Percentiles rank a stretch among this genome's conserved stretches.
These are phyloP conservation scores for Limtongia smithiae DNA, from an alignment of 805 yeast species.

Conservation along the genomic window DNA sequence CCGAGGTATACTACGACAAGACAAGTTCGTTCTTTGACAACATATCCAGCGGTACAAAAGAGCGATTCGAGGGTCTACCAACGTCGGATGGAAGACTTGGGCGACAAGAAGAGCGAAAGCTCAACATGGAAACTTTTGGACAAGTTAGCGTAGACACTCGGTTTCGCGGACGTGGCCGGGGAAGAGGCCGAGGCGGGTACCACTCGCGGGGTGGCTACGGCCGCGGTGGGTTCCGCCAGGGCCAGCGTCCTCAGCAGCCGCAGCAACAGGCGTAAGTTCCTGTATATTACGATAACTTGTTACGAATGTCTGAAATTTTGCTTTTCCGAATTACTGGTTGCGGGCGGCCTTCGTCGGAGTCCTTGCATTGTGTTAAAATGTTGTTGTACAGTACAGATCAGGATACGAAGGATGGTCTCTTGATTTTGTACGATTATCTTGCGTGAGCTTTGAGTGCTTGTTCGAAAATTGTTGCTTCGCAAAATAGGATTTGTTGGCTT, in stretches of 20 bases:
- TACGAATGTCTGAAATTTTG: too few species aligned
- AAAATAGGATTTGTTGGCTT: too few species aligned
- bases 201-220: slow-evolving; percentile 41
- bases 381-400: too few species aligned
- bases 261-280: slow-evolving; percentile 2
- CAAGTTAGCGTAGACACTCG: slow-evolving; percentile 51
- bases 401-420: too few species aligned
- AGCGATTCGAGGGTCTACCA: slow-evolving; percentile 40
- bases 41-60: slow-evolving; percentile 59
- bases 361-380: too few species aligned
- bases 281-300: too few species aligned
- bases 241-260: neutral
- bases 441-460: too few species aligned
- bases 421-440: too few species aligned
- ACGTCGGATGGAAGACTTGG: slow-evolving; percentile 46
- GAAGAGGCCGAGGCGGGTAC: slow-evolving; percentile 42
- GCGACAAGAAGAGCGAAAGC: slow-evolving; percentile 67
- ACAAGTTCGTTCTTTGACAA: slow-evolving; percentile 84
- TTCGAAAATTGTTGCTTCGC: too few species aligned
- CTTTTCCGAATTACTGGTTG: too few species aligned
- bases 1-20: slow-evolving; percentile 59
- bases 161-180: slow-evolving; percentile 49
- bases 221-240: slow-evolving; percentile 14
- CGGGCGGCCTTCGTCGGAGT: too few species aligned
- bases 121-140: slow-evolving; percentile 83